These are phyloP conservation scores for Haplographium delicatum DNA, from an alignment of 495 filamentous ascomycete genomes.

Conservation along the genomic window DNA sequence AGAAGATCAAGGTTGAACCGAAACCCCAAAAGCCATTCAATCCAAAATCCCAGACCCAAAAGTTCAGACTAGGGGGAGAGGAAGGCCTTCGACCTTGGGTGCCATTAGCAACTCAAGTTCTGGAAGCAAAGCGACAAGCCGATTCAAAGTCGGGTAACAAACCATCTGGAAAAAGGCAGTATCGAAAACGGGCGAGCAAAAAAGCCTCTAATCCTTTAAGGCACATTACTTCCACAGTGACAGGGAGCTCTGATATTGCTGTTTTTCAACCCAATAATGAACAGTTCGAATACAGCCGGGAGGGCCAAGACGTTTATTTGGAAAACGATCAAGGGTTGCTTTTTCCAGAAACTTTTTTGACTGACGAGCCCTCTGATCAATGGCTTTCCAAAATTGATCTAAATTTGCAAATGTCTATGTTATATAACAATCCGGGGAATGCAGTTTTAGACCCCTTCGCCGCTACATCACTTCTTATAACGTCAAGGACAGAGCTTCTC, in stretches of 20 bases:
- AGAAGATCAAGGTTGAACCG: neutral
- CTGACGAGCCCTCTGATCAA: neutral
- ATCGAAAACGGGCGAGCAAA: too few species aligned
- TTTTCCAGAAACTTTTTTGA: neutral
- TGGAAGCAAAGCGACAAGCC: too few species aligned
- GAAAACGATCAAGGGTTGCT: too few species aligned
- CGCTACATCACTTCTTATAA: conserved; percentile 7
- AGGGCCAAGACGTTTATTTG: too few species aligned
- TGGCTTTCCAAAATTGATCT: conserved; percentile 5
- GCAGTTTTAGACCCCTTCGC: conserved; percentile 7
- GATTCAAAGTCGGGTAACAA: too few species aligned
- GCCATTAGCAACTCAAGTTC: too few species aligned
- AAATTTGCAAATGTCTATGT: neutral
- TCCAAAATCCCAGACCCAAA: conserved; percentile 6
- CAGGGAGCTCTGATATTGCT: too few species aligned
- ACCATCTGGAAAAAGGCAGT: too few species aligned
- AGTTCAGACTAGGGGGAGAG: conserved; percentile 9
- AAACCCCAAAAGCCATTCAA: neutral
- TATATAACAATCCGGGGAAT: neutral
- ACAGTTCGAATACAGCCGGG: too few species aligned
- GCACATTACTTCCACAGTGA: too few species aligned
- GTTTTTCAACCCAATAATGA: too few species aligned
- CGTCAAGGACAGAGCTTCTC: conserved; percentile 9
- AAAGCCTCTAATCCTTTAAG: too few species aligned
- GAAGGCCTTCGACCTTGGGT: conserved; percentile 6